Base-by-base conservation (phyloP, 2,329 filamentous ascomycete species). In the Fusarium hostae region DNA sequence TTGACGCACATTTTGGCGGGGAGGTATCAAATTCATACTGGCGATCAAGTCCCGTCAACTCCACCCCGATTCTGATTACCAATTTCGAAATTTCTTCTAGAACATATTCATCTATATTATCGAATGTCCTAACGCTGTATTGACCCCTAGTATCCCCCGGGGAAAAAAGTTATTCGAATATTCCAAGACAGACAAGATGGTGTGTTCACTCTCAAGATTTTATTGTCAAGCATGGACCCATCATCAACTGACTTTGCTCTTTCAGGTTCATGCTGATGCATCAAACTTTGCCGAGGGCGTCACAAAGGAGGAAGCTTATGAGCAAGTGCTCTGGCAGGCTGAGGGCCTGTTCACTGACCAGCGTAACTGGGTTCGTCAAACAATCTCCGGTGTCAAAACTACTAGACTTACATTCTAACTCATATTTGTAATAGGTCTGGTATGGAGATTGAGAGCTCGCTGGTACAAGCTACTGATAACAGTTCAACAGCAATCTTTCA, bases 201-300 rank as follows among this genome's bases (percentile, higher is more conserved):
- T 75, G 39, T 40, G 58, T 35, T 26, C 20, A 34, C 37, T 12
- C 24, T 8, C 28, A 6, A 11, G 12, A 6, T 44, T 26, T 24
- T n/a, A 26, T 28, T n/a, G 32, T n/a, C 18, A 28, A 39, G n/a
- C 24, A 28, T 34, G 15, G 35, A 22, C 39, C 8, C 20, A 30
- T 48, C 7, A 10, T 16, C 16, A 44, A 52, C 39, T 47, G 37
- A 65, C 70, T 37, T 66, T 32, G 69, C 50, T 30, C 51, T 28
- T 40, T 20, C 62, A 90, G 91, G 91, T 93, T 63, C 93, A 95
- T 82, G 93, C 93, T 56, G 92, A 95, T 78, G 89, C 92, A 6
- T 93, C 92, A 57, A 93, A 89, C 76, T 95, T 95, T 81, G 86
- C 84, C 52, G 78, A 86, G 18, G 89, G 88, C 71, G 81, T 94